These are phyloP conservation scores for Fonsecaea multimorphosa DNA, from an alignment of 2,329 filamentous ascomycete genomes.

Conservation along the genomic window DNA sequence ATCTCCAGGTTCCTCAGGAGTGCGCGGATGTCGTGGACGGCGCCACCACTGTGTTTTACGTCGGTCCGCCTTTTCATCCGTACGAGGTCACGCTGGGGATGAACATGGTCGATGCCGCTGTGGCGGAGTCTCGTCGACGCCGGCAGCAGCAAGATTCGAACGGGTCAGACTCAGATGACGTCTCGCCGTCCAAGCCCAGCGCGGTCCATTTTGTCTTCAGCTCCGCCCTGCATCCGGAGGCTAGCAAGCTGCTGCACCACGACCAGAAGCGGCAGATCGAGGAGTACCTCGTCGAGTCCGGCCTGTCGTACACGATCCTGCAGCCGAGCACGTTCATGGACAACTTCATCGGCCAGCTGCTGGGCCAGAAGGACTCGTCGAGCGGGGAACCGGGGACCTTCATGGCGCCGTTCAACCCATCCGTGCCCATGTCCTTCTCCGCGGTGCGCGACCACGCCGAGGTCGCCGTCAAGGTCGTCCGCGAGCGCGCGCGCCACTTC, in stretches of 20 bases:
- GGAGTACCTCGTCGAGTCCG: conserved; percentile 14
- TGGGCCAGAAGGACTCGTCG: conserved; percentile 9
- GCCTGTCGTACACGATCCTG: conserved; percentile 19
- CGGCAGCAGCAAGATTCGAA: not conserved
- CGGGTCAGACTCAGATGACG: no score
- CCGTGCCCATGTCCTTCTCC: conserved; percentile 14
- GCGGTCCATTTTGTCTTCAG: conserved; percentile 45
- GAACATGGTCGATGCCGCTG: conserved; percentile 48
- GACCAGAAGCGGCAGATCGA: conserved; percentile 8
- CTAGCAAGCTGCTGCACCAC: conserved; percentile 9
- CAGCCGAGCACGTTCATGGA: conserved; percentile 25
- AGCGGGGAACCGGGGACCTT: not conserved
- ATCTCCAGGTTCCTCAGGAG: conserved; percentile 41
- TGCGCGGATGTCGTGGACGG: conserved; percentile 41
- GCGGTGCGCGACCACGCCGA: conserved; percentile 21
- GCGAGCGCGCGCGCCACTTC: conserved; percentile 15
- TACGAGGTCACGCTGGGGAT: conserved; percentile 45
- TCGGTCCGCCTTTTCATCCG: conserved; percentile 47
- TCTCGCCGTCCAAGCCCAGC: no score
- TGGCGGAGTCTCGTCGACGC: conserved; percentile 12
- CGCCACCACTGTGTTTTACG: conserved; percentile 44
- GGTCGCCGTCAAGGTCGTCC: conserved; percentile 18
- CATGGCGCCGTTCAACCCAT: conserved; percentile 8
- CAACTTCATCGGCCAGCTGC: conserved; percentile 15
- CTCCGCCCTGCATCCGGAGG: conserved; percentile 52